Conservation (phyloP, 805 yeast genomes). For the Zygosaccharomyces rouxii region DNA sequence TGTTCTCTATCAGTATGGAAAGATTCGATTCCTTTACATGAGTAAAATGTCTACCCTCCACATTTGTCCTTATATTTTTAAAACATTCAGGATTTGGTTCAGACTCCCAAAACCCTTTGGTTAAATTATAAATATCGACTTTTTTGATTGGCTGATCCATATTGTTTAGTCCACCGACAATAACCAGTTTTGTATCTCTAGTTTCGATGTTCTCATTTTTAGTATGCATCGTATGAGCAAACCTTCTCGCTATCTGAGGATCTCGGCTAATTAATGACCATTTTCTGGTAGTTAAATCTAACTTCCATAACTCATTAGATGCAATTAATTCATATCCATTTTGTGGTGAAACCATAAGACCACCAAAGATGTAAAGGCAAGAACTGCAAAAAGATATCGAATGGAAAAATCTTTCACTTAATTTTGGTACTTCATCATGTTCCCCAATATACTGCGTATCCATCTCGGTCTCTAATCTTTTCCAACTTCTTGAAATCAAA, state of each 20-base stretch:
- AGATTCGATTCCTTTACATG: constrained; percentile 22
- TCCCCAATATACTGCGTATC: not conserved
- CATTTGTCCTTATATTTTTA: constrained; percentile 18
- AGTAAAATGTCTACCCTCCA: constrained; percentile 19
- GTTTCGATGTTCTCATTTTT: constrained; percentile 25
- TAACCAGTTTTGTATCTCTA: constrained; percentile 31
- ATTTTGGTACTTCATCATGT: not conserved
- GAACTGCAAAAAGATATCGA: constrained; percentile 49
- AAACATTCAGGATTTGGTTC: constrained; percentile 12
- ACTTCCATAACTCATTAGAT: constrained; percentile 65
- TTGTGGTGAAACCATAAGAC: constrained; percentile 43
- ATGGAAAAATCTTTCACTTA: constrained; percentile 49
- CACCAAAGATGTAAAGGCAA: constrained; percentile 60
- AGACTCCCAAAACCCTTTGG: constrained; percentile 32
- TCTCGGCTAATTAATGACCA: constrained; percentile 53
- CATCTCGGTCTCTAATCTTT: constrained; percentile 34
- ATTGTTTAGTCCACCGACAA: constrained; percentile 35
- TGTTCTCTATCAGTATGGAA: constrained; percentile 28
- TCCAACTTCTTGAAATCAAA: constrained; percentile 58
- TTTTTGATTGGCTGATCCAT: constrained; percentile 29
- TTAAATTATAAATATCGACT: constrained; percentile 32
- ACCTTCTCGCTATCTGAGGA: constrained; percentile 41
- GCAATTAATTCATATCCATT: constrained; percentile 40
- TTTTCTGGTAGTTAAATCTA: constrained; percentile 45
- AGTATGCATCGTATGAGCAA: constrained; percentile 48